Conservation (phyloP, 2,329 filamentous ascomycete species). For the Neophaeococcomyces aloes region DNA sequence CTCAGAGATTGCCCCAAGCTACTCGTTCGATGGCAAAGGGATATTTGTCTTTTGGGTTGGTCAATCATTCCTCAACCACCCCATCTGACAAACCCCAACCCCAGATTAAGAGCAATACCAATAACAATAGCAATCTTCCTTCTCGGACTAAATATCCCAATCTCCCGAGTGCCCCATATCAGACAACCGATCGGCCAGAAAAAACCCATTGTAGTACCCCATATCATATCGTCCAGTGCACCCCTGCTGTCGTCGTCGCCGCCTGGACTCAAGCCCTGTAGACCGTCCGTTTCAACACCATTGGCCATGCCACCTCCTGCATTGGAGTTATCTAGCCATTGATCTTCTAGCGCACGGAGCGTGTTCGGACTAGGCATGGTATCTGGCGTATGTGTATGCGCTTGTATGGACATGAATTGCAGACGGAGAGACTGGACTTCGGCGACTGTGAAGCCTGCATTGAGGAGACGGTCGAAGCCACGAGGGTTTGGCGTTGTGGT, state of each 20-base stretch:
- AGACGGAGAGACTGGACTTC: slow-evolving; percentile 78
- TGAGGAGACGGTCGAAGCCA: slow-evolving; percentile 79
- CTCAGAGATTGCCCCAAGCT: too few relatives aligned
- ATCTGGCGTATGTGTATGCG: slow-evolving; percentile 72
- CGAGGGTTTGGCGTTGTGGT: slow-evolving; percentile 51
- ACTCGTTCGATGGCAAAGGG: too few relatives aligned
- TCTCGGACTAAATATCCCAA: slow-evolving; percentile 74
- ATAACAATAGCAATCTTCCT: slow-evolving; percentile 79
- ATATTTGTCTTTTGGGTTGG: too few relatives aligned
- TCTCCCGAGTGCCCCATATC: slow-evolving; percentile 74
- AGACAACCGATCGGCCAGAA: slow-evolving; percentile 85
- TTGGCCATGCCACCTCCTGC: slow-evolving; percentile 28
- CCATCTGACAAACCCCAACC: slow-evolving; percentile 59
- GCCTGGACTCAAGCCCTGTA: too few relatives aligned
- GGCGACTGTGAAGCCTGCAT: slow-evolving; percentile 66
- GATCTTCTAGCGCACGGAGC: slow-evolving; percentile 70
- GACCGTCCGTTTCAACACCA: too few relatives aligned
- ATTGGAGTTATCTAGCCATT: slow-evolving; percentile 67
- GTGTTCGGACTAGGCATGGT: slow-evolving; percentile 72
- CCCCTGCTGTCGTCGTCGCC: slow-evolving; percentile 39
- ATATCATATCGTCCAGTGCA: slow-evolving; percentile 73
- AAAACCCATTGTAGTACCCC: slow-evolving; percentile 83
- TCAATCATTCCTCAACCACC: slow-evolving; percentile 28
- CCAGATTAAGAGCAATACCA: slow-evolving; percentile 68
- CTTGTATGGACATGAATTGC: slow-evolving; percentile 80